Evolutionary conservation across 1,284 basidiomycete genomes (phyloP), one percentile per base, ranked within the genome.

Genomic region (Boletus semigastroideus): DNA sequence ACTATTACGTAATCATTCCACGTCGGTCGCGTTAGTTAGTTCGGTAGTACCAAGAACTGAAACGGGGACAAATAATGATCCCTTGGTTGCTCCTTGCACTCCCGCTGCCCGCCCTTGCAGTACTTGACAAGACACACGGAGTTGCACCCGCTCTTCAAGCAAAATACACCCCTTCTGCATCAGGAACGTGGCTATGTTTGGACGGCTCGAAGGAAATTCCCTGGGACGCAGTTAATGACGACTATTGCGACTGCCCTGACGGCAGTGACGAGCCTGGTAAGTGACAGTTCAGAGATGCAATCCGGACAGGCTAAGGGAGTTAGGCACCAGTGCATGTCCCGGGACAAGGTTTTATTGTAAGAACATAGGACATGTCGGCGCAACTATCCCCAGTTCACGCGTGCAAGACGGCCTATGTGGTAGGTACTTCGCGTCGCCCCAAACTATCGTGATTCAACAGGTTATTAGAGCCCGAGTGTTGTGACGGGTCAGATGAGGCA

Each of bases 361-460:
- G 64, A 99, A 99, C 68, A 76, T 81, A 47, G 96, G 95, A 0
- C 94, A 98, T 70, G 80, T 95, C 60, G 92, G 94, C 1, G 76
- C 83, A 3, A 79, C 68, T 45, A 88, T 99, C 51, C 81, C 85
- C 13, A 85, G 86, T 51, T 89, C 91, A 22, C 79, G 92, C 55
- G 94, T 99, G n/a, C 87, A 87, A 53, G 96, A 99, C 66, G 96
- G 96, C 3, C 78, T 98, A 34, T 99, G 96, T 68, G 95, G 92
- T 93, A 68, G 40, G 86, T 75, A 12, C 27, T 13, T 10, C n/a
- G 14, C 9, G 42, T n/a, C 6, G 1, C 0, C n/a, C 11, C 19
- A 22, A 9, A 40, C 6, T 25, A 3, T n/a, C 13, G 16, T 17
- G 20, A 37, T 49, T 37, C 63, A 37, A 62, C 43, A 19, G 30